Base-by-base conservation (phyloP, 768 basidiomycete genomes). In the Russula brevipes region DNA sequence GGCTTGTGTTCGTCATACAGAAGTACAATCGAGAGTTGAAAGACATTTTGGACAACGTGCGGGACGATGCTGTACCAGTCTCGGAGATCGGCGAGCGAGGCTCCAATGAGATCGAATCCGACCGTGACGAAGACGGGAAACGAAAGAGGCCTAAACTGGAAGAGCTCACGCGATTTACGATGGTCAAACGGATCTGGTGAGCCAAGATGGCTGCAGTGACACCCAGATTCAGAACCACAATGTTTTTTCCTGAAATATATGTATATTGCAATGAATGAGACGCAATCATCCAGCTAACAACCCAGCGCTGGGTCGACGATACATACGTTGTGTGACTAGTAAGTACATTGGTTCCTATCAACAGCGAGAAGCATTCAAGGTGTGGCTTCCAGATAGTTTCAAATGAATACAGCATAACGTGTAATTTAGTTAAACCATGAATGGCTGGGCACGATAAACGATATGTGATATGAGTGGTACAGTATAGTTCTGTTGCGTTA, bases 181-280 rank as follows among this genome's bases (percentile, higher is more conserved):
- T 98, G 94, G 89, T 96, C 51, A 96, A 96, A 72, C 80, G 91
- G 57, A 95, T 96, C 50, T 95, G 84, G 83, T 87, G 66, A 73
- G 30, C 38, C 41, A 7, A 11, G 14, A 33, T 53, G 42, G 63
- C 46, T n/a, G 39, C 38, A 12, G n/a, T 41, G 4, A 19, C 6
- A 47, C 41, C 30, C 35, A 50, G 42, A 54, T 50, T 42, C 30
- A 41, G 31, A 24, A n/a, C 24, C 16, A 44, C 17, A 17, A 4
- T 52, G 16, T 16, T 36, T 42, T 42, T 30, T 33, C 41, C 38
- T 42, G 16, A 46, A 47, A 45, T n/a, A 38, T 46, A 45, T 39
- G 51, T 58, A 35, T 30, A 57, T 58, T 63, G 42, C 47, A 10
- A n/a, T 35, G 44, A 53, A 59, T 16, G 50, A 57, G 55, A 62